phyloP scores from a whole-genome alignment of 257 asterid species.

The Solanum tarapatanum region DNA sequence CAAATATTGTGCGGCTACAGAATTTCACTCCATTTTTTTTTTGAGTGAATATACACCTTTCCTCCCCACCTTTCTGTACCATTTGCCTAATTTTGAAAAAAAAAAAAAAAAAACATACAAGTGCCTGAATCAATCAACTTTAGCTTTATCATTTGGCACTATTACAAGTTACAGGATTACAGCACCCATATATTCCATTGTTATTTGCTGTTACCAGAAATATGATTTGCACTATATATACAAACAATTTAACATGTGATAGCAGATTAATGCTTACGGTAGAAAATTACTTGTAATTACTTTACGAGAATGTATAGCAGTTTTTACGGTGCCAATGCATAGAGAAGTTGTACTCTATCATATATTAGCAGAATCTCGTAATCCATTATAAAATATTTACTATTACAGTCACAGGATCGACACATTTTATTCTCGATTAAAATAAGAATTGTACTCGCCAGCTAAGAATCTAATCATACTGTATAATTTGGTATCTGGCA shows the following conservation, averaged over 20 bases:
- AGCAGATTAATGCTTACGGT: neutral
- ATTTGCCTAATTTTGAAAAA: neutral
- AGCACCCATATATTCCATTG: neutral
- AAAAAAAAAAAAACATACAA: neutral
- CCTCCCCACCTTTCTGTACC: neutral
- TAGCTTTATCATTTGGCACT: neutral
- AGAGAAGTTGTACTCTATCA: neutral
- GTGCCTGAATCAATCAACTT: neutral
- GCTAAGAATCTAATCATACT: neutral
- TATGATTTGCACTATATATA: neutral
- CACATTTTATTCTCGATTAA: neutral
- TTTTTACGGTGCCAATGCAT: neutral
- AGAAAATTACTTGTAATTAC: neutral
- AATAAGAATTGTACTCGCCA: neutral
- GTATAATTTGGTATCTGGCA: neutral
- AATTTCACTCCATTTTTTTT: neutral
- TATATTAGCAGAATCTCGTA: neutral
- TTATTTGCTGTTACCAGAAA: neutral
- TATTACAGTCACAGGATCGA: neutral
- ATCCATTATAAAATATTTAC: neutral
- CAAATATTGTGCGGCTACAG: neutral
- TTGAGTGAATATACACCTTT: neutral
- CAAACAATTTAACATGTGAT: neutral
- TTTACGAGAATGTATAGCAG: neutral
- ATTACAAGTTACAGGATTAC: neutral